These are phyloP conservation scores for Leishmania arabica DNA, from an alignment of 208 protist genomes.

Conservation along the genomic window DNA sequence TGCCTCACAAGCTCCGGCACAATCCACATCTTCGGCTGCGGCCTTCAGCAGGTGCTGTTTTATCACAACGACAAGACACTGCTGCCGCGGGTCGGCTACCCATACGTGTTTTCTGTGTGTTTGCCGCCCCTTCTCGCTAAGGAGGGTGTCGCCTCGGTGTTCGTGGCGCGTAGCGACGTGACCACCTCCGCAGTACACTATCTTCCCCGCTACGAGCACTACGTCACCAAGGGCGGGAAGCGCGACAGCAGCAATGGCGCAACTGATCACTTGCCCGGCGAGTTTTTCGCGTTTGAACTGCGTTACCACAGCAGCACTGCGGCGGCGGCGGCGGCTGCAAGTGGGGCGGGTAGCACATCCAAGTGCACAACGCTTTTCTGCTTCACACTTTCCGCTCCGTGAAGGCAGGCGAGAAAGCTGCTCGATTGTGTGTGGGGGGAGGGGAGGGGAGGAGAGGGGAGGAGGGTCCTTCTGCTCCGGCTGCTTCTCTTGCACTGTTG, in stretches of 20 bases:
- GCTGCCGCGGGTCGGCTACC: conserved; percentile 32
- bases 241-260: neutral
- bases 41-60: conserved; percentile 33
- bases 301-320: conserved; percentile 10
- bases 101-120: conserved; percentile 28
- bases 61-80: conserved; percentile 38
- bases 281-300: conserved; percentile 33
- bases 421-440: neutral
- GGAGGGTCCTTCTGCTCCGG: neutral
- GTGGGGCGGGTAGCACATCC: neutral
- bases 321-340: neutral
- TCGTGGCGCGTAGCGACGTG: conserved; percentile 29
- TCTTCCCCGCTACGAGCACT: conserved; percentile 20
- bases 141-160: conserved; percentile 8
- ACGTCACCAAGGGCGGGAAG: neutral
- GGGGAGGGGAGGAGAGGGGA: too few species aligned
- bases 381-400: neutral
- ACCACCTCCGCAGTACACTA: conserved; percentile 23
- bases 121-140: conserved; percentile 27
- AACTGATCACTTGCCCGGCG: neutral
- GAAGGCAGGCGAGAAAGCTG: neutral
- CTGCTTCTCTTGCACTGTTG: neutral
- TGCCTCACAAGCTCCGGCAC: conserved; percentile 54
- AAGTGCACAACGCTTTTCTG: conserved; percentile 6
- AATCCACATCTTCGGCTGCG: conserved; percentile 48